A percentile compares a stretch with the other conserved stretches of the same genome.
Evolutionary conservation across 768 basidiomycete genomes (phyloP).

Genomic region (Kwoniella sp.): DNA sequence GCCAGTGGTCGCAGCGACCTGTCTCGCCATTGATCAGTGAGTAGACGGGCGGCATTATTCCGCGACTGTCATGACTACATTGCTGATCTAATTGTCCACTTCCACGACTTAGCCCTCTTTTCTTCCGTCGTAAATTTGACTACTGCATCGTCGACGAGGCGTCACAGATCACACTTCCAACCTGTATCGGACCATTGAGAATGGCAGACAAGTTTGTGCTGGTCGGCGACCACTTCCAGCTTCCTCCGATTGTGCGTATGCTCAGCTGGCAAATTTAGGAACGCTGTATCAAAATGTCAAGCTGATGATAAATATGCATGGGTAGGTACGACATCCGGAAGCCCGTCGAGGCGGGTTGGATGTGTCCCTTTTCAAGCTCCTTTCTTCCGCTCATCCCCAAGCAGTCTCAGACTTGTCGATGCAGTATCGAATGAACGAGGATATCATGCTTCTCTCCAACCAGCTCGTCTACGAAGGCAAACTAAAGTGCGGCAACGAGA

Average conservation of each 20-base stretch:
- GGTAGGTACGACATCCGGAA: constrained; percentile 73
- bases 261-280: too few relatives aligned
- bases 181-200: constrained; percentile 88
- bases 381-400: constrained; percentile 82
- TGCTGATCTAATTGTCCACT: not conserved
- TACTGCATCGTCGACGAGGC: constrained; percentile 98
- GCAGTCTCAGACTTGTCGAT: constrained; percentile 81
- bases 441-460: constrained; percentile 92
- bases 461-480: constrained; percentile 77
- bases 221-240: constrained; percentile 96
- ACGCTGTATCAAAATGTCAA: too few relatives aligned
- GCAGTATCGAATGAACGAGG: constrained; percentile 96
- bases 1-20: constrained; percentile 94
- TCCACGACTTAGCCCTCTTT: constrained; percentile 77
- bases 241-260: constrained; percentile 79
- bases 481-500: constrained; percentile 74
- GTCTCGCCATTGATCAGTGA: constrained; percentile 90
- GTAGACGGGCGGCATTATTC: constrained; percentile 45
- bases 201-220: constrained; percentile 89
- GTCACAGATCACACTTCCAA: constrained; percentile 94
- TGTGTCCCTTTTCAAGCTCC: constrained; percentile 80
- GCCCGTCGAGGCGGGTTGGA: constrained; percentile 87
- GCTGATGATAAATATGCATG: not conserved
- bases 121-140: constrained; percentile 82
- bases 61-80: not conserved